Evolutionary conservation across 441 rosid species (phyloP), one percentile per base, ranked within the genome.

Genomic region (Jatropha podagrica): DNA sequence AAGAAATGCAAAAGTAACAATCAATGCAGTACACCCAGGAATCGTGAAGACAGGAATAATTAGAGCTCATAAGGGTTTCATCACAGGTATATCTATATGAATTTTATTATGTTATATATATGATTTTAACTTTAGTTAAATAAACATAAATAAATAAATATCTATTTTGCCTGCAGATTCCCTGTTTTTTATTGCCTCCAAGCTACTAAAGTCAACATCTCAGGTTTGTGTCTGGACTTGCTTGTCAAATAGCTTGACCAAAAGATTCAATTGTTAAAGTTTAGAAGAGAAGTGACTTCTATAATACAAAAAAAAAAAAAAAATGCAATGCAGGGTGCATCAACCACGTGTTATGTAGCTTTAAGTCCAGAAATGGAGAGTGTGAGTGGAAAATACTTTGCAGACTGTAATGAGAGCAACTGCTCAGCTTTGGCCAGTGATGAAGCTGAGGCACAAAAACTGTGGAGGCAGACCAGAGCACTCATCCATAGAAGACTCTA

Each of bases 1-100:
- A 10, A 91, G 84, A 79, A 85, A 89, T 77, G 98, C 97, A 68
- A 83, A 84, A 61, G 92, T 95, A 32, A 88, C 89, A 14, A 89
- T 93, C 65, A 95, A 93, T 74, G 94, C 96, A 40, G 96, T 93
- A 48, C 99, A 95, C 77, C 99, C 99, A 63, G 99, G 99, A 44
- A 89, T 95, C 10, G 91, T 95, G 11, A 95, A 93, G 85, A 95
- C 98, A 27, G 98, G 97, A 61, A 93, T 95, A 61, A 86, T 93
- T 44, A 87, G 96, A 83, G 98, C 92, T 54, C 97, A 91, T 44
- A 88, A 90, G 76, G 89, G 97, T 38, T 84, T 92, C 58, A 76
- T 93, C 70, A 95, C 97, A 83, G 97, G 99, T 89, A 75, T 74
- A 12, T 44, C 48, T 13, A 1, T 64, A 40, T 4, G 4, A 42